Conservation (phyloP, 352 stramenopile genomes). For the Pythium guiyangense region DNA sequence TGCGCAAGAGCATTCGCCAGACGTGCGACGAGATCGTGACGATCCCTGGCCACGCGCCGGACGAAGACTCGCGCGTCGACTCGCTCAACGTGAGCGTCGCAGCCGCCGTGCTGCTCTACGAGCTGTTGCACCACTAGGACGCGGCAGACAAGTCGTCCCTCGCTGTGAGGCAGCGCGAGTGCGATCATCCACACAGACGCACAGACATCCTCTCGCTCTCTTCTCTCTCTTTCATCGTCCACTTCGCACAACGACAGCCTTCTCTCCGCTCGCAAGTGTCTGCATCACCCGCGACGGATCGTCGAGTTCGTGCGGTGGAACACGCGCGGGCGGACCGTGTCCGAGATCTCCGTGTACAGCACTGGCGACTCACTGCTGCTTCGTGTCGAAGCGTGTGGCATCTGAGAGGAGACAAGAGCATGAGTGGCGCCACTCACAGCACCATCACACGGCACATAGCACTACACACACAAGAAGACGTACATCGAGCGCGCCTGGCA, state of each 20-base stretch:
- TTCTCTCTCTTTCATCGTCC: too few relatives aligned
- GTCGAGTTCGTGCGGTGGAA: conserved; percentile 44
- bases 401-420: neutral
- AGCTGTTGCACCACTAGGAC: conserved; percentile 62
- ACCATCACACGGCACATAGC: neutral
- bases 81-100: conserved; percentile 83
- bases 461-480: neutral
- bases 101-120: conserved; percentile 71
- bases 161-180: too few relatives aligned
- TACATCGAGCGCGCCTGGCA: conserved; percentile 20
- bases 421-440: neutral
- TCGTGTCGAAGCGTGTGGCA: neutral
- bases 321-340: conserved; percentile 21
- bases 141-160: too few relatives aligned
- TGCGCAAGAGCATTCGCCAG: conserved; percentile 67
- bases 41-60: conserved; percentile 55
- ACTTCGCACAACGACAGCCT: too few relatives aligned
- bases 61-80: conserved; percentile 65
- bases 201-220: too few relatives aligned
- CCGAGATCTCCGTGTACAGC: conserved; percentile 36
- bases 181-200: neutral
- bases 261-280: too few relatives aligned
- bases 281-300: conserved; percentile 14
- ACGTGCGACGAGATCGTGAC: conserved; percentile 71
- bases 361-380: neutral